phyloP scores from a whole-genome alignment of 768 basidiomycete species.

The Mycena pura region DNA sequence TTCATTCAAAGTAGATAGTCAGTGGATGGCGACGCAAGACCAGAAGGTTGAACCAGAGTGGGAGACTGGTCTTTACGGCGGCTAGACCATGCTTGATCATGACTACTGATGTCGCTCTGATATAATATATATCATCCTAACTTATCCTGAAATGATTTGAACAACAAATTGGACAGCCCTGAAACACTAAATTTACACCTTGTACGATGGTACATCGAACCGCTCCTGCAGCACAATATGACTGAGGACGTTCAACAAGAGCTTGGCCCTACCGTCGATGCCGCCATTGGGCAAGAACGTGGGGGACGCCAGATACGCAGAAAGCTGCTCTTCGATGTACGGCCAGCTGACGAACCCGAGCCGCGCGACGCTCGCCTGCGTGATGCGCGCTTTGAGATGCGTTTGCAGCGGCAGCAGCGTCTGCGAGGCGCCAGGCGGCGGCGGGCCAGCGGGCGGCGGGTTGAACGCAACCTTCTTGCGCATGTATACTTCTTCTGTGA shows the following conservation, averaged over 20 bases:
- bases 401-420: slow-evolving; percentile 23
- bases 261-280: slow-evolving; percentile 10
- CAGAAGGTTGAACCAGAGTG: too few relatives aligned
- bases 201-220: slow-evolving; percentile 19
- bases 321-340: slow-evolving; percentile 3
- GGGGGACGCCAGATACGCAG: slow-evolving; percentile 15
- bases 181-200: too few relatives aligned
- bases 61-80: too few relatives aligned
- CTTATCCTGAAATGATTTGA: too few relatives aligned
- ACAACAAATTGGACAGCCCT: too few relatives aligned
- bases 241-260: slow-evolving; percentile 13
- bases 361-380: slow-evolving; percentile 10
- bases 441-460: slow-evolving; percentile 11
- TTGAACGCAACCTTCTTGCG: slow-evolving; percentile 24
- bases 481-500: slow-evolving; percentile 21
- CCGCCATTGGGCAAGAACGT: slow-evolving; percentile 5
- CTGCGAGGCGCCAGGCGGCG: background rate
- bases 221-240: slow-evolving; percentile 24
- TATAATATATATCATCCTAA: too few relatives aligned
- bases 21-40: too few relatives aligned
- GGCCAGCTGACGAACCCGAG: slow-evolving; percentile 20
- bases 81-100: too few relatives aligned
- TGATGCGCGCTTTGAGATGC: slow-evolving; percentile 17
- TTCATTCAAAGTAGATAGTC: too few relatives aligned
- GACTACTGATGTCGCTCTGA: too few relatives aligned